Base-by-base conservation (phyloP, 345 rosid genomes). In the Moricandia arvensis region DNA sequence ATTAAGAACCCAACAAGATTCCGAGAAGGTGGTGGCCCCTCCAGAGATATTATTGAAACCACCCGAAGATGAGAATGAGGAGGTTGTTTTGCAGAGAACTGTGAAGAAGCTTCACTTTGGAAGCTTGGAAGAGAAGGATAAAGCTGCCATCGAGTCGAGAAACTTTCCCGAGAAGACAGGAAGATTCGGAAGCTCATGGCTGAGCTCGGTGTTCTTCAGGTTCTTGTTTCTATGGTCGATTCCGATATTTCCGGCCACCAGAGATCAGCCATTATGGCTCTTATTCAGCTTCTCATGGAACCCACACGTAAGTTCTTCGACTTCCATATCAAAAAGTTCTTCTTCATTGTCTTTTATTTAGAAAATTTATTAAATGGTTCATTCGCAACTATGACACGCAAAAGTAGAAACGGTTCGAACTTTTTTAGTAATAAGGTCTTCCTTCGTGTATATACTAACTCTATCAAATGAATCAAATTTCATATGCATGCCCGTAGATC, bases 101-200 rank as follows among this genome's bases (percentile, higher is more conserved):
- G 99, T 95, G 47, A 95, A 95, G 83, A 87, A 75, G 65, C 86
- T 95, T 82, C 91, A 87, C 80, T 95, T 95, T 7, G 99, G 99
- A 26, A 86, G 79, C 59, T 81, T 79, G 78, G 90, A 89, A 61
- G 97, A 90, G 81, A 90, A 89, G 75, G 87, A 85, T 73, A 77
- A 76, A 59, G 97, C 96, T 2, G 94, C 90, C 29, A 31, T 54
- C 53, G 92, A 89, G 76, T 95, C 12, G 85, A 69, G 68, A 86
- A 76, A 63, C 75, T 95, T 37, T 90, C 96, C 13, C 76, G 83
- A 73, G 83, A 84, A 69, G 96, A 90, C 64, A 77, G 57, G 53
- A 85, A 85, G 69, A 78, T 71, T 8, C 82, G 85, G 75, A 90
- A 84, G 78, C 76, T 86, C 76, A 88, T 95, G 88, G 97, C 87